phyloP scores from a whole-genome alignment of 352 stramenopile species.

The Phytopythium mirpurense region DNA sequence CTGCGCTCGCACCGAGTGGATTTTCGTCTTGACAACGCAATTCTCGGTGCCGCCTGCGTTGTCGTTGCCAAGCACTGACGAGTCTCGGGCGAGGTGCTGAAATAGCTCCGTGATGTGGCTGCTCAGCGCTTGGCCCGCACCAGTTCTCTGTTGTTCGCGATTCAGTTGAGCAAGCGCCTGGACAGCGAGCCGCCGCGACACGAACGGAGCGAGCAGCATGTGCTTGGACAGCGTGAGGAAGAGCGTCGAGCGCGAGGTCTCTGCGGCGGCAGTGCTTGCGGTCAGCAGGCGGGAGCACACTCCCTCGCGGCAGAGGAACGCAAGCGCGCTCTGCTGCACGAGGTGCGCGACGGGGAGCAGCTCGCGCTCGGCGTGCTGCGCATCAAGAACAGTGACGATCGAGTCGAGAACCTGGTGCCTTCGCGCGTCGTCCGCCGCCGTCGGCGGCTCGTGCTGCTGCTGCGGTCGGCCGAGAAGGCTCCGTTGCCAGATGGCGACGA shows the following conservation, averaged over 20 bases:
- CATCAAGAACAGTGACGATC: constrained; percentile 49
- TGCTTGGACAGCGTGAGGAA: constrained; percentile 49
- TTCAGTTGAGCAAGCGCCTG: constrained; percentile 33
- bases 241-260: constrained; percentile 10
- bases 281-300: constrained; percentile 1
- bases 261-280: not conserved
- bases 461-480: constrained; percentile 35
- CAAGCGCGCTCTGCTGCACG: constrained; percentile 48
- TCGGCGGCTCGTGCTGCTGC: not conserved
- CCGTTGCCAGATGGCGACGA: constrained; percentile 57
- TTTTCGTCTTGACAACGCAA: constrained; percentile 18
- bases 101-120: constrained; percentile 33
- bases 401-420: not conserved
- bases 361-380: constrained; percentile 30
- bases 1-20: constrained; percentile 27
- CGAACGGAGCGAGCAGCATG: constrained; percentile 41
- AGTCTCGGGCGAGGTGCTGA: constrained; percentile 19
- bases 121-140: constrained; percentile 13
- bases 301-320: constrained; percentile 42
- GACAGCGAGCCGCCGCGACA: constrained; percentile 37
- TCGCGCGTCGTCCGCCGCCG: not conserved
- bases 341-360: constrained; percentile 23
- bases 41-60: not conserved
- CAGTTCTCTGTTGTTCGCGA: constrained; percentile 25
- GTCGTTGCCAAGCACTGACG: not conserved